Evolutionary conservation across 164 flowering plant species (phyloP), one percentile per base, ranked within the genome.

Genomic region (Magnolia changhungtana): DNA sequence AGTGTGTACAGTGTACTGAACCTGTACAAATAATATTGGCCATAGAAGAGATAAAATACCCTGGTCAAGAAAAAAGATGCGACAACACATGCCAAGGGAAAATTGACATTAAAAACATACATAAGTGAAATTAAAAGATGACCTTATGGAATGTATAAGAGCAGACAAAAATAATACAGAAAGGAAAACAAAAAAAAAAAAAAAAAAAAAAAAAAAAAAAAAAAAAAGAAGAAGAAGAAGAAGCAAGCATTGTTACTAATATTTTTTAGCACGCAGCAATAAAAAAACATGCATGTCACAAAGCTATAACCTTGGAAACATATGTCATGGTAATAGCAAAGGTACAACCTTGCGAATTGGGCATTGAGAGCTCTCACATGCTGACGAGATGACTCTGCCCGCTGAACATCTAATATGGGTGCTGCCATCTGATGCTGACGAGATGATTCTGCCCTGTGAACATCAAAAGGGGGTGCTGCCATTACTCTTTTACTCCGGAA

Each of bases 281-380:
- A 65, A 19, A 23, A 27, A 67, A 67, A 55, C 16, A 11, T 67
- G 70, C 70, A 65, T 13, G 0, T 13, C 16, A 68, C 8, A 68
- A 9, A 29, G 67, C 23, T n/a, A n/a, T 5, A n/a, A n/a, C 67
- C 5, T 21, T 19, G 24, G 9, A 18, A 50, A 59, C 8, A 69
- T 9, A 70, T 29, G 29, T 63, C n/a, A 37, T 29, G 11, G 66
- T 29, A 55, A 21, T 37, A 67, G 59, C 10, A 31, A 52, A 82
- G 61, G 5, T 45, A 52, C 65, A 75, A 96, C 99, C 97, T 91
- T 73, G 97, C 97, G 75, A 96, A 96, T 74, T 93, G 97, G 75
- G 86, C 84, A 81, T 96, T 96, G 82, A 96, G 95, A 79, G 98
- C 99, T 84, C 93, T 89, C 75, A 96, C 99, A 82, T 96, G 80